Evolutionary conservation across 192 early-diverging fungal genomes (phyloP).

Genomic region (Coemansia pectinata): DNA sequence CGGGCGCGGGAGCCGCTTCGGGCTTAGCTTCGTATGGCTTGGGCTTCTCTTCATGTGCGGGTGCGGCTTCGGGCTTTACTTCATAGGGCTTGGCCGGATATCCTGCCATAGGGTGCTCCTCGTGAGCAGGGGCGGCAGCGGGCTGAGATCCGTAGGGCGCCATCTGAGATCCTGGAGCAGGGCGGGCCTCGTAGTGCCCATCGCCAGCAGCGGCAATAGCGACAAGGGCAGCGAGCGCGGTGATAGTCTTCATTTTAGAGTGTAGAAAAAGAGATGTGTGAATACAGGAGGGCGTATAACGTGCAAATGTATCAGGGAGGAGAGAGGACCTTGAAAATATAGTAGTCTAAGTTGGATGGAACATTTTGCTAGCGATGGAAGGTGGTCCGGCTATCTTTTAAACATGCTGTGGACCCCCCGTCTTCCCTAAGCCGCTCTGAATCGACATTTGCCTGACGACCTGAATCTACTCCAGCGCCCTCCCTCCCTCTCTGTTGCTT

Average conservation of each 20-base stretch:
- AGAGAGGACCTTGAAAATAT: not conserved
- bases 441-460: not conserved
- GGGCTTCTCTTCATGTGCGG: not conserved
- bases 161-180: not conserved
- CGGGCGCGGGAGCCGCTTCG: constrained; percentile 5
- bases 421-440: not conserved
- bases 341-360: not conserved
- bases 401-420: not conserved
- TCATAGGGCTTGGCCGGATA: constrained; percentile 1
- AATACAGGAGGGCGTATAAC: not conserved
- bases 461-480: not conserved
- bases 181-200: constrained; percentile 27
- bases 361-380: not conserved
- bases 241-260: constrained; percentile 31
- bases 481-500: not conserved
- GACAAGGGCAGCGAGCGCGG: constrained; percentile 39
- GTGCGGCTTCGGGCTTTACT: not conserved
- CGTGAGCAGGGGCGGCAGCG: constrained; percentile 16
- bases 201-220: constrained; percentile 44
- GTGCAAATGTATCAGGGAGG: not conserved
- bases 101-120: constrained; percentile 13
- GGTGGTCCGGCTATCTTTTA: not conserved
- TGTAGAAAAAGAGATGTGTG: constrained; percentile 3
- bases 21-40: not conserved
- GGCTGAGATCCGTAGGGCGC: constrained; percentile 9